These are phyloP conservation scores for Pythium phragmiticola DNA, from an alignment of 352 stramenopile genomes.

Conservation along the genomic window DNA sequence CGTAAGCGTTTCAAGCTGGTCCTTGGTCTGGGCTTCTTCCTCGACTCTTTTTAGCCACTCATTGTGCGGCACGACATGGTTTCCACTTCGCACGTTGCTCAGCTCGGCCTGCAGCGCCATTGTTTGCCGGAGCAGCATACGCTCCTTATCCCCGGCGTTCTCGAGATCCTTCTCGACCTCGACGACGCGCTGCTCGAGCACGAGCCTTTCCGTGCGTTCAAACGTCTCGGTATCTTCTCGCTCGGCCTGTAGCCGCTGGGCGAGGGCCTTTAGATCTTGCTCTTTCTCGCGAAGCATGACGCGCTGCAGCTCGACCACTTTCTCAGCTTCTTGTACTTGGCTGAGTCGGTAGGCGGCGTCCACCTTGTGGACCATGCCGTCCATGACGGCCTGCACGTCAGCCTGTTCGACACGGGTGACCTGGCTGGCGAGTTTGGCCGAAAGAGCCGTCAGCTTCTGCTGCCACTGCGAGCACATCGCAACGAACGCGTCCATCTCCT, in stretches of 20 bases:
- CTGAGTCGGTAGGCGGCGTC: conserved; percentile 18
- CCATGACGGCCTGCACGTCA: conserved; percentile 37
- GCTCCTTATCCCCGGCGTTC: conserved; percentile 41
- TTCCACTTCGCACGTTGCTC: conserved; percentile 28
- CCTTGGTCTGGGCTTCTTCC: conserved; percentile 27
- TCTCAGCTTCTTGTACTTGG: conserved; percentile 19
- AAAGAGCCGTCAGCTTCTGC: conserved; percentile 23
- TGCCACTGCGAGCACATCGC: conserved; percentile 35
- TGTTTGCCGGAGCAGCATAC: conserved; percentile 22
- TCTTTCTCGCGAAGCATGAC: conserved; percentile 9
- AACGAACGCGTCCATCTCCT: conserved; percentile 39
- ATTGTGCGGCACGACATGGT: conserved; percentile 24
- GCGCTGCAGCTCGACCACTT: conserved; percentile 21
- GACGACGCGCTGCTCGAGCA: conserved; percentile 49
- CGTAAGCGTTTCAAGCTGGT: conserved; percentile 31
- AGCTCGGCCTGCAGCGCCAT: conserved; percentile 31
- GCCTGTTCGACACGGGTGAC: conserved; percentile 25
- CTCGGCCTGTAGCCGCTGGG: conserved; percentile 15
- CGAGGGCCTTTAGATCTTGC: conserved; percentile 20
- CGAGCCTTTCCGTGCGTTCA: conserved; percentile 45
- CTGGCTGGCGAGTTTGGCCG: conserved; percentile 22
- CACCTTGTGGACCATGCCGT: conserved; percentile 37
- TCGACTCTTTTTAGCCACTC: conserved; percentile 32
- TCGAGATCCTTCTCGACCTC: conserved; percentile 55
- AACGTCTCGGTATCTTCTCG: conserved; percentile 38